Evolutionary conservation across 2,329 filamentous ascomycete genomes (phyloP).

Genomic region (Leptographium radiaticola): DNA sequence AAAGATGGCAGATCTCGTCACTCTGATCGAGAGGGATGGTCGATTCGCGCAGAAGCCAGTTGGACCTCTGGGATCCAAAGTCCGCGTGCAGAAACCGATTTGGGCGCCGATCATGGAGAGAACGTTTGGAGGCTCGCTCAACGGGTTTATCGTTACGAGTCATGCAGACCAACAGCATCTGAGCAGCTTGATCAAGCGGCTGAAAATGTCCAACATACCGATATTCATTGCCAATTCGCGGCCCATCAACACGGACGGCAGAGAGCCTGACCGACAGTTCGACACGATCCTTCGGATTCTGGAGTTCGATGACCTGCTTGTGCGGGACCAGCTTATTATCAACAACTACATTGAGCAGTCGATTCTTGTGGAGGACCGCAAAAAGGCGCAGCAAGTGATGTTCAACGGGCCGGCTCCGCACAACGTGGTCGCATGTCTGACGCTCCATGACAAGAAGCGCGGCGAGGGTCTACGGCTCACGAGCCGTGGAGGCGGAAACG

Average conservation of each 20-base stretch:
- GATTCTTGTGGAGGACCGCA: conserved; percentile 57
- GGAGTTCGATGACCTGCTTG: conserved; percentile 66
- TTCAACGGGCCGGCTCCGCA: conserved; percentile 44
- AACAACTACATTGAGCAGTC: conserved; percentile 72
- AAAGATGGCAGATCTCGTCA: conserved; percentile 50
- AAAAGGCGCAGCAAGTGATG: conserved; percentile 58
- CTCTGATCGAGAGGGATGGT: conserved; percentile 53
- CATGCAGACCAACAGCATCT: conserved; percentile 64
- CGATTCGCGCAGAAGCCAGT: conserved; percentile 62
- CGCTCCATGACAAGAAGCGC: conserved; percentile 47
- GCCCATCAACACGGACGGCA: conserved; percentile 42
- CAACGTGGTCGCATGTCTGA: conserved; percentile 64
- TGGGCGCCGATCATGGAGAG: conserved; percentile 79
- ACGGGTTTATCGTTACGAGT: conserved; percentile 68
- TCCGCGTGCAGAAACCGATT: conserved; percentile 62
- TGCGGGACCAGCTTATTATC: conserved; percentile 75
- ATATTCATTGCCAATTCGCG: conserved; percentile 51
- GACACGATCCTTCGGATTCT: conserved; percentile 71
- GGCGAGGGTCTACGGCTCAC: conserved; percentile 48
- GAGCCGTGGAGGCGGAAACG: conserved; percentile 25
- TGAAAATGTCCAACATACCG: conserved; percentile 33
- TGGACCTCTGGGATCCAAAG: conserved; percentile 68
- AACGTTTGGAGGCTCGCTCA: conserved; percentile 55
- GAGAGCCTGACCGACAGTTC: conserved; percentile 61
- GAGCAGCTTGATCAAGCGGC: conserved; percentile 46